phyloP scores from a whole-genome alignment of 306 rosid species.

The Citrullus amarus region DNA sequence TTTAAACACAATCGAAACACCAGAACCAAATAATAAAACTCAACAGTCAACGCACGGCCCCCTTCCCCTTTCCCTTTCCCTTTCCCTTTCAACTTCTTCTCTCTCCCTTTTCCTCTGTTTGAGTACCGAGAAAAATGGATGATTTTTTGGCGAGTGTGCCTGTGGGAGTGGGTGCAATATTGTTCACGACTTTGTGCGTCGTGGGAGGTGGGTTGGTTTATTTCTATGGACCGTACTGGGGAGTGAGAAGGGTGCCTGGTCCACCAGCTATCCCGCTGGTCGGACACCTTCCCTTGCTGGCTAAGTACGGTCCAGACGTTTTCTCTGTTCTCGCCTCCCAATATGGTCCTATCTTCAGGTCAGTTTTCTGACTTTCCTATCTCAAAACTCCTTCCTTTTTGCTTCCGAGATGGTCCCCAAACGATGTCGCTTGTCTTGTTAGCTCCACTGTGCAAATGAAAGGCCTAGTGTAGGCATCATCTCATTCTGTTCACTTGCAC shows the following conservation, averaged over 20 bases:
- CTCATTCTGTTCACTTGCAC: constrained; percentile 1
- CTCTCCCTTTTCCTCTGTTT: not conserved
- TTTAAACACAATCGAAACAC: not conserved
- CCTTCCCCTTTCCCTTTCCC: not conserved
- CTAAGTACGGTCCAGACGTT: constrained; percentile 73
- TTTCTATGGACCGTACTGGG: constrained; percentile 65
- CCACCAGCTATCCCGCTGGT: constrained; percentile 65
- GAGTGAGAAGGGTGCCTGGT: constrained; percentile 75
- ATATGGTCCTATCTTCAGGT: constrained; percentile 97
- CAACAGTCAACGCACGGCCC: not conserved
- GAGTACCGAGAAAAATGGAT: not conserved
- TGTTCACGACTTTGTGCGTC: constrained; percentile 29
- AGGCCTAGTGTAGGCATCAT: not conserved
- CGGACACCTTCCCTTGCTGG: constrained; percentile 87
- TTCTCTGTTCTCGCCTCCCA: constrained; percentile 81
- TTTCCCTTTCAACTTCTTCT: not conserved
- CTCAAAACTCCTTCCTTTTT: not conserved
- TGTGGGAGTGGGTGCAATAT: constrained; percentile 14
- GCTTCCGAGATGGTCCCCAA: not conserved
- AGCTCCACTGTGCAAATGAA: not conserved
- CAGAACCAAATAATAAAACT: not conserved
- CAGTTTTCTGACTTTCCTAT: not conserved
- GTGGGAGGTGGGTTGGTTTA: constrained; percentile 39
- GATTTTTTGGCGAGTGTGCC: constrained; percentile 17
- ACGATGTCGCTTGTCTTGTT: not conserved